These are phyloP conservation scores for Hymenoscyphus repandus DNA, from an alignment of 2,329 filamentous ascomycete species.

Conservation along the genomic window DNA sequence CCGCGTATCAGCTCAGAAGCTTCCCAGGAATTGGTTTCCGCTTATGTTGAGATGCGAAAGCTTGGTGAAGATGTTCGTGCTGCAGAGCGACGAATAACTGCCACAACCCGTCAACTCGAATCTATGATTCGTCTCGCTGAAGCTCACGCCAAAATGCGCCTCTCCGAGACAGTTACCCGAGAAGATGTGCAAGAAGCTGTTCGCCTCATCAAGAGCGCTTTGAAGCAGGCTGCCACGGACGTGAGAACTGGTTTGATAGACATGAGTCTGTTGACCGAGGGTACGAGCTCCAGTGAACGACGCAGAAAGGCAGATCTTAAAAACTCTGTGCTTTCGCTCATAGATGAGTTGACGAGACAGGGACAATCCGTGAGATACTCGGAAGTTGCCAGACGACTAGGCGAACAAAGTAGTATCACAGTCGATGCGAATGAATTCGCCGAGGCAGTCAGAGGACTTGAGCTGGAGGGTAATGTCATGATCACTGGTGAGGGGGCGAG, in stretches of 20 bases:
- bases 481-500: conserved; percentile 79
- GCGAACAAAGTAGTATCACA: conserved; percentile 63
- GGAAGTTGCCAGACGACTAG: conserved; percentile 70
- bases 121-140: conserved; percentile 97
- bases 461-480: conserved; percentile 79
- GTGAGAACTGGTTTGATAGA: conserved; percentile 86
- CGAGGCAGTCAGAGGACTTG: conserved; percentile 72
- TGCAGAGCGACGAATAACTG: conserved; percentile 92
- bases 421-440: conserved; percentile 78
- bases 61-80: conserved; percentile 83
- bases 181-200: conserved; percentile 87
- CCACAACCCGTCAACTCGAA: conserved; percentile 92
- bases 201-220: conserved; percentile 83
- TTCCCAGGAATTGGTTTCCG: conserved; percentile 74
- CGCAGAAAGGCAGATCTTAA: conserved; percentile 80
- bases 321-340: conserved; percentile 63
- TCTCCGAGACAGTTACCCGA: conserved; percentile 68
- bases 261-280: conserved; percentile 92
- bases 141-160: conserved; percentile 96
- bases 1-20: conserved; percentile 76
- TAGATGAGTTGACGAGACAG: conserved; percentile 74
- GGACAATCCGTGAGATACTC: conserved; percentile 67
- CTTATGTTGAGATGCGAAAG: conserved; percentile 93
- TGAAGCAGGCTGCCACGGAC: conserved; percentile 97
- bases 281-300: conserved; percentile 83